Percentiles rank a stretch among this genome's conserved stretches.
Conservation (phyloP, 2,329 filamentous ascomycete species). For the Penicillium psychrosexuale region DNA sequence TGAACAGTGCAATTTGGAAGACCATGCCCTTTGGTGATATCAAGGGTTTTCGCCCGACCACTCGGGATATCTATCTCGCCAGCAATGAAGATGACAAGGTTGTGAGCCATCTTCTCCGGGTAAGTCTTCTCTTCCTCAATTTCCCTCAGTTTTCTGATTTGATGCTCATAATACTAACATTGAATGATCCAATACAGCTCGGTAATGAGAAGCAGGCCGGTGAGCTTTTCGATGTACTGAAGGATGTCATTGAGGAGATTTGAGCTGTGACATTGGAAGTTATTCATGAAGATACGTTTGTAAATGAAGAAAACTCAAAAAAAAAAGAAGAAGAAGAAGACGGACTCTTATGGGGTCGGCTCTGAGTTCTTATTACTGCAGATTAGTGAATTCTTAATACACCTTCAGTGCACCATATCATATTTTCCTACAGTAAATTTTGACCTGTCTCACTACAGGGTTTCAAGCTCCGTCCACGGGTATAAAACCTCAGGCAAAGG, state of each 20-base stretch:
- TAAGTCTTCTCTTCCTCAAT: conserved; percentile 32
- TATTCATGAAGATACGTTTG: background rate
- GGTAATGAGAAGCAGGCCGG: background rate
- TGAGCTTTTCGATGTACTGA: background rate
- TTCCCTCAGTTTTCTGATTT: background rate
- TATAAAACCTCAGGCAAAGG: no score
- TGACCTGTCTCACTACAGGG: no score
- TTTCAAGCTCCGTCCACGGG: no score
- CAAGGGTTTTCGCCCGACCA: conserved; percentile 61
- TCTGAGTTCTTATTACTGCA: background rate
- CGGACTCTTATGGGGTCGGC: background rate
- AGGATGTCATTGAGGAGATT: background rate
- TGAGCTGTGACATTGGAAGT: background rate
- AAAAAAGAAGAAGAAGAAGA: background rate
- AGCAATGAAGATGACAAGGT: conserved; percentile 54
- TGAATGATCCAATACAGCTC: background rate
- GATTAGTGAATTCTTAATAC: background rate
- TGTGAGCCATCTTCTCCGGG: conserved; percentile 56
- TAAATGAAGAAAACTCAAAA: background rate
- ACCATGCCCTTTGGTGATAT: conserved; percentile 73
- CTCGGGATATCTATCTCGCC: conserved; percentile 59
- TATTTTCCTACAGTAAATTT: no score
- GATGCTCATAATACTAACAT: background rate
- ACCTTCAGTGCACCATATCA: background rate
- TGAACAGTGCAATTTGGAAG: conserved; percentile 79